Conservation (phyloP, 176 grass and related monocot genomes). For the Musa schizocarpa region DNA sequence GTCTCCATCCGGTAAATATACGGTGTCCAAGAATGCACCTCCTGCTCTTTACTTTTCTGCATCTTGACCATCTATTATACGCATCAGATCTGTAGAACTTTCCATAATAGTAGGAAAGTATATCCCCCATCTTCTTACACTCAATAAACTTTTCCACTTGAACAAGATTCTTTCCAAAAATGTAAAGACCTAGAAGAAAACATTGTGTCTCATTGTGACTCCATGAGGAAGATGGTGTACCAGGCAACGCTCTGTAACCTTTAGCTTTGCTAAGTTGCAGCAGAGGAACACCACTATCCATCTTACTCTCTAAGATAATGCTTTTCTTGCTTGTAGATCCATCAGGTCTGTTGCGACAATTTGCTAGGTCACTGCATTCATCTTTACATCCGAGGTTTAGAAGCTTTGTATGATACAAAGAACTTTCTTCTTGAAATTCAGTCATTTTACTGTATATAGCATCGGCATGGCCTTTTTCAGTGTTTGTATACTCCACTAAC, state of each 20-base stretch:
- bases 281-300: constrained; percentile 15
- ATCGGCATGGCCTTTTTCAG: constrained; percentile 29
- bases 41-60: constrained; percentile 67
- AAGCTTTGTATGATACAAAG: constrained; percentile 23
- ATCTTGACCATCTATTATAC: constrained; percentile 55
- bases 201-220: constrained; percentile 44
- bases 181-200: constrained; percentile 85
- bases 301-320: constrained; percentile 8
- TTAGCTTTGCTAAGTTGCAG: constrained; percentile 13
- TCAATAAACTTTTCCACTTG: constrained; percentile 54
- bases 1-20: constrained; percentile 82
- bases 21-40: constrained; percentile 67
- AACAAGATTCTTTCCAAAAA: constrained; percentile 88
- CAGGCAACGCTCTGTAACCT: constrained; percentile 39
- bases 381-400: constrained; percentile 21
- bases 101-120: constrained; percentile 81
- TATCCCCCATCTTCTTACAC: constrained; percentile 63
- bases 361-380: constrained; percentile 28
- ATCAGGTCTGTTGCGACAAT: constrained; percentile 11
- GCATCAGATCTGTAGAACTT: constrained; percentile 66
- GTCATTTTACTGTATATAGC: constrained; percentile 1
- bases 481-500: neutral
- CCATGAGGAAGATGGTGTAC: constrained; percentile 39
- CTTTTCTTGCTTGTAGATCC: constrained; percentile 27
- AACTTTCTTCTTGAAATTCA: constrained; percentile 20